Base-by-base conservation (phyloP, 163 green algal genomes). In the Chlamydomonas reinhardtii region DNA sequence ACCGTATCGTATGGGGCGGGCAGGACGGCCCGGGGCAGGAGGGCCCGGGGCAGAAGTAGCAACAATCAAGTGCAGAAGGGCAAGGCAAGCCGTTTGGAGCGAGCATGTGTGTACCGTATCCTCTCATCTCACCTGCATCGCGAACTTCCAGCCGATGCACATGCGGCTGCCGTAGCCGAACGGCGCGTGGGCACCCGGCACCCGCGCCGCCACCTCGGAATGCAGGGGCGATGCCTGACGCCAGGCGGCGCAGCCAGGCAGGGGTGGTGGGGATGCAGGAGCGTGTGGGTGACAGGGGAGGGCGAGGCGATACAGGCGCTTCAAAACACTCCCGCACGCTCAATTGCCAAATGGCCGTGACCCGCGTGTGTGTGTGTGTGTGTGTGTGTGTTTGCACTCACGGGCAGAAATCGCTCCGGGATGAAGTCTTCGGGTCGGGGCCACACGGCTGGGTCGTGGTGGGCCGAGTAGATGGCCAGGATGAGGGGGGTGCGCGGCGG, bases 381-480 rank as follows among this genome's bases (percentile, higher is more conserved):
- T 35, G 25, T 8, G 5, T 35, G 65, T 4, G 29, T 27, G 27
- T 15, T 11, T 17, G 39, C 3, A 73, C 87, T 64, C 39, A 89
- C 87, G 72, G 88, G 76, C 74, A 92, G 59, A 71, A 98, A 99
- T 19, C 97, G 91, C 92, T 98, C 95, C 0, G 97, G 97, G 37
- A 89, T 71, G 87, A 99, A 99, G 31, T 94, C 93, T 4, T 98
- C 88, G 2, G 88, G 37, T 15, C 83, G 61, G 27, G 80, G 90
- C 88, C 92, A 95, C 27, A 93, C 92, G 32, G 90, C 84, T 15
- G 82, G 82, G 69, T 86, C 81, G 31, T 92, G 93, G 89, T 99
- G 97, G n/a, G 98, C 94, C 90, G 98, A 97, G 89, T 98, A 98
- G 15, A 98, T 90, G 66, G 90, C 94, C 61, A 98, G 95, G 85